Base-by-base conservation (phyloP, 164 flowering plant genomes). In the Aristolochia fimbriata region DNA sequence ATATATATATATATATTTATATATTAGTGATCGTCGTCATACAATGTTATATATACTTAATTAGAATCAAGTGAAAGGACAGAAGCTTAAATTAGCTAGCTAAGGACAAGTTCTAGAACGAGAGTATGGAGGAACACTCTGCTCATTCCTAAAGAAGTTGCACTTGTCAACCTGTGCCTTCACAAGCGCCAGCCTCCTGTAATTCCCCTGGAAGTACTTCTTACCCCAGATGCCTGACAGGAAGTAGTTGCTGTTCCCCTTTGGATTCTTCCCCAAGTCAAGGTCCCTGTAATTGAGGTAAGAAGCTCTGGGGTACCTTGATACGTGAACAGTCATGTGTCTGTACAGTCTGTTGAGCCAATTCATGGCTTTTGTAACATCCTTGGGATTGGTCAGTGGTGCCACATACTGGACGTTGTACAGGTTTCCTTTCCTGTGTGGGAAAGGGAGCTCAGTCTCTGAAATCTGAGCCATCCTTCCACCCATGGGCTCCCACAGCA, bases 201-300 rank as follows among this genome's bases (percentile, higher is more conserved):
- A 73, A 33, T 73, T 70, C 11, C 47, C 22, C 61, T 70, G 70
- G 23, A 66, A 71, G 23, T 70, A 70, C 46, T 53, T 70, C 16
- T 7, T 3, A n/a, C 74, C 74, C 67, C 67, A 62, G 33, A 54
- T 57, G 19, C 50, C 47, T 5, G 74, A 64, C 51, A 54, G 43
- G 33, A n/a, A 31, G 30, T 41, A 71, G 19, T 53, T 56, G 6
- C 66, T 27, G 11, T 15, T 55, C 16, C 57, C 30, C 17, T 43
- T 37, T 20, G 22, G 10, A 23, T 66, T 63, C 27, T 3, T 59
- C 6, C 74, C 74, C 46, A 71, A 24, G 46, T 71, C 70, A 48
- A 71, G 70, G 51, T 66, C 74, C 51, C 70, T 63, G 31, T 62
- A 59, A 41, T 71, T 71, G 22, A 66, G 15, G 56, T 62, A 71